Base-by-base conservation (phyloP, 108 stramenopile species). In the Aurantiochytrium sp. region DNA sequence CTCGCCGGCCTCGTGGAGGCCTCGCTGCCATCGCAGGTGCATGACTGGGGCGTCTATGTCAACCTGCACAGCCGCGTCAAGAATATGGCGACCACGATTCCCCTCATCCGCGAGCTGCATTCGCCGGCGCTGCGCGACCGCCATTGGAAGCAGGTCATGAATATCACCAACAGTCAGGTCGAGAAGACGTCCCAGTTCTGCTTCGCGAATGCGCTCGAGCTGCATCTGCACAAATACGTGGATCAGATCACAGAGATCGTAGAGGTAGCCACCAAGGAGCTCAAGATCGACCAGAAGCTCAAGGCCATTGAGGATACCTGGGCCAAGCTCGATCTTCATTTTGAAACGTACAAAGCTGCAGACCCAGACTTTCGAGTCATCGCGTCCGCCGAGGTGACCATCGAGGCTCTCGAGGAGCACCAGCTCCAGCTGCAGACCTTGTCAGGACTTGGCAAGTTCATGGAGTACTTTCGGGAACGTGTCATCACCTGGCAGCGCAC, bases 401-500 rank as follows among this genome's bases (percentile, higher is more conserved):
- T 91, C 8, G 92, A 92, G 39, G 55, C 81, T n/a, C 86, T 92
- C 24, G 92, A 92, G 53, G 92, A 90, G 50, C 90, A 92, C 86
- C 89, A 89, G 21, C 37, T 91, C 19, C 54, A 85, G 55, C 54
- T 92, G 39, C 92, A 92, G 69, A 31, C 73, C 32, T 34, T 92
- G 54, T 73, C 89, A n/a, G 68, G 68, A 69, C 88, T 90, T 87
- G 89, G 89, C 31, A 85, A 87, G 85, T 88, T 88, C 86, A 87
- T 87, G 19, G 91, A 92, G 53, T 90, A 86, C 85, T 92, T 92
- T 87, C 90, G 91, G 5, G 86, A 53, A 2, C 52, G 87, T 37
- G 86, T 90, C 32, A 5, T n/a, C 5, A 39, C 21, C 37, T 92
- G 91, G 90, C 90, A 89, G 59, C 1, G 17, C 5, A 87, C 41